These are phyloP conservation scores for Pelargonium myrrhifolium DNA, from an alignment of 441 rosid species.

Conservation along the genomic window DNA sequence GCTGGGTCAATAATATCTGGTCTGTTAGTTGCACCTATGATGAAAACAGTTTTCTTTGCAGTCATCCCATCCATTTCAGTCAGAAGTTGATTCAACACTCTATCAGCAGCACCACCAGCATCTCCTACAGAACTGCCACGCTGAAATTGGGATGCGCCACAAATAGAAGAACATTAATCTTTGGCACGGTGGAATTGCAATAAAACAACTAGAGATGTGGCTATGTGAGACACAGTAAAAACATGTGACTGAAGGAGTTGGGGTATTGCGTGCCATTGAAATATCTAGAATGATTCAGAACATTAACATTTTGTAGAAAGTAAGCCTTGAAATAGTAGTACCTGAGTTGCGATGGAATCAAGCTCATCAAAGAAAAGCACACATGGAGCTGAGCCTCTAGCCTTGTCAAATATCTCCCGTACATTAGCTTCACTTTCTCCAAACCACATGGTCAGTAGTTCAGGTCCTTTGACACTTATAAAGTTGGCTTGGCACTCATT, in stretches of 20 bases:
- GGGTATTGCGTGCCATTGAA: no score
- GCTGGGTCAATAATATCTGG: conserved; percentile 31
- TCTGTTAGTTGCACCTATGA: conserved; percentile 55
- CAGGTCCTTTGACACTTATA: conserved; percentile 21
- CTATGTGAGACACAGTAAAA: no score
- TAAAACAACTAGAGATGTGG: no score
- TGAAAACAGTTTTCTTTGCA: conserved; percentile 51
- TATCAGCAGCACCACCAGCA: conserved; percentile 59
- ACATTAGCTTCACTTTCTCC: conserved; percentile 22
- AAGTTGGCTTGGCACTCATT: conserved; percentile 21
- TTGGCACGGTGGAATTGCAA: no score
- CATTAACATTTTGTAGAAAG: no score
- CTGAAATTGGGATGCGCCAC: background rate
- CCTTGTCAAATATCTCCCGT: conserved; percentile 20
- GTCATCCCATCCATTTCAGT: conserved; percentile 61
- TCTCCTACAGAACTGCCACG: conserved; percentile 35
- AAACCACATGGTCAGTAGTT: conserved; percentile 21
- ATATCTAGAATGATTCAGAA: background rate
- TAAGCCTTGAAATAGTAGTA: no score
- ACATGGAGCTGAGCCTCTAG: conserved; percentile 18
- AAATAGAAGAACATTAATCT: no score
- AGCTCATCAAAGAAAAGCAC: conserved; percentile 22
- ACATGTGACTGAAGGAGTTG: no score
- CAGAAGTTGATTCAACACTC: conserved; percentile 54
- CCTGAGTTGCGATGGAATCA: conserved; percentile 22